Evolutionary conservation across 2,329 filamentous ascomycete genomes (phyloP).

Genomic region (Botrytis paeoniae): DNA sequence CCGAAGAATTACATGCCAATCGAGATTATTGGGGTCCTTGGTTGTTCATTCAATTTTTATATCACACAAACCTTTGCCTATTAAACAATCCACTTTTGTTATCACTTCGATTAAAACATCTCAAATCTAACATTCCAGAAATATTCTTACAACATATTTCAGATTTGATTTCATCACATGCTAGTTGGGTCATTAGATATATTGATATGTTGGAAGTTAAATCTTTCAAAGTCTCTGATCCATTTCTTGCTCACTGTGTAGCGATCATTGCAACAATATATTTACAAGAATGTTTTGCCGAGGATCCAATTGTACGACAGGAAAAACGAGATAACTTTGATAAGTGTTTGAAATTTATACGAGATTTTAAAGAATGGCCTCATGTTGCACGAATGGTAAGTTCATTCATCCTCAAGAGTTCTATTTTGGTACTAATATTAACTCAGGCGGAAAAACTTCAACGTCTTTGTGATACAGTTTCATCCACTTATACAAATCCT

Average conservation of each 20-base stretch:
- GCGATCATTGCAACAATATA: conserved; percentile 53
- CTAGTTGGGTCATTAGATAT: conserved; percentile 52
- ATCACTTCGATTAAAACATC: conserved; percentile 51
- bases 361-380: conserved; percentile 44
- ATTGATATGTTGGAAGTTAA: conserved; percentile 47
- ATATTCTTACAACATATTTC: conserved; percentile 54
- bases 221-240: conserved; percentile 46
- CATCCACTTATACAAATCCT: conserved; percentile 41
- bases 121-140: conserved; percentile 51
- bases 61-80: conserved; percentile 51
- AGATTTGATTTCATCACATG: conserved; percentile 50
- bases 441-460: conserved; percentile 44
- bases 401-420: background rate
- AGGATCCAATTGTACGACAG: conserved; percentile 37
- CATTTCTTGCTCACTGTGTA: conserved; percentile 48
- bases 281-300: conserved; percentile 51
- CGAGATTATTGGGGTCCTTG: conserved; percentile 53
- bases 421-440: background rate
- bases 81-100: conserved; percentile 54
- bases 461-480: conserved; percentile 44
- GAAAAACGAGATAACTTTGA: conserved; percentile 45
- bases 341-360: conserved; percentile 46
- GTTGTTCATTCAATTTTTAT: conserved; percentile 51
- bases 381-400: conserved; percentile 45
- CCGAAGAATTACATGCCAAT: conserved; percentile 44